Base-by-base conservation (phyloP, 805 yeast genomes). In the Lipomyces chichibuensis region DNA sequence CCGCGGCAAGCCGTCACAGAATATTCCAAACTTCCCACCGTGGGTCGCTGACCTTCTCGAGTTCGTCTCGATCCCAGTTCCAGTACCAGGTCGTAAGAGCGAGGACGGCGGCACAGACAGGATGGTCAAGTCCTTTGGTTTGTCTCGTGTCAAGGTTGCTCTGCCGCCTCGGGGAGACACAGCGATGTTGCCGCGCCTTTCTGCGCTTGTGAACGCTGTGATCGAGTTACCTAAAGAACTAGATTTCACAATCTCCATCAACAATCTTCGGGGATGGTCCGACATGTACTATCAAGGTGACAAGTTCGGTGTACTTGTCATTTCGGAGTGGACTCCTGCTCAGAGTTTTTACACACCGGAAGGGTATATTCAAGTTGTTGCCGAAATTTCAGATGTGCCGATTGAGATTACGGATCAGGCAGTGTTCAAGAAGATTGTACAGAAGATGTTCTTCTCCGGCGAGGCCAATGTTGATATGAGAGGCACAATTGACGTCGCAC, bases 141-240 rank as follows among this genome's bases (percentile, higher is more conserved):
- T 68, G 25, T 56, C 70, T 9, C 66, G 67, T 14, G 71, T 68
- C 17, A 68, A 68, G 63, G 29, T 68, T 17, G 55, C 69, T n/a
- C 49, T 67, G 55, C 70, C 70, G 11, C 57, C 60, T 37, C 60
- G 68, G 6, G 59, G 52, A 11, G 65, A 54, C 17, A 9, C 35
- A 7, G 20, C 25, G 7, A 54, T 61, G 14, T 33, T 55, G 32
- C 72, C 72, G 23, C 65, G 62, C 5, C 52, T 69, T 14, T 60
- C 67, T 8, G 71, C 73, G 14, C 63, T 71, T n/a, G 74, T 69
- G 7, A 60, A 64, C 35, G 74, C 74, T 4, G 69, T 71, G 11
- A 64, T 71, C 51, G 69, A 57, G 20, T 63, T 71, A 8, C 74
- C 74, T 14, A 53, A 57, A 27, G 69, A 69, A 27, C 65, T 69